Conservation (phyloP, 257 asterid genomes). For the Solanum piurae region DNA sequence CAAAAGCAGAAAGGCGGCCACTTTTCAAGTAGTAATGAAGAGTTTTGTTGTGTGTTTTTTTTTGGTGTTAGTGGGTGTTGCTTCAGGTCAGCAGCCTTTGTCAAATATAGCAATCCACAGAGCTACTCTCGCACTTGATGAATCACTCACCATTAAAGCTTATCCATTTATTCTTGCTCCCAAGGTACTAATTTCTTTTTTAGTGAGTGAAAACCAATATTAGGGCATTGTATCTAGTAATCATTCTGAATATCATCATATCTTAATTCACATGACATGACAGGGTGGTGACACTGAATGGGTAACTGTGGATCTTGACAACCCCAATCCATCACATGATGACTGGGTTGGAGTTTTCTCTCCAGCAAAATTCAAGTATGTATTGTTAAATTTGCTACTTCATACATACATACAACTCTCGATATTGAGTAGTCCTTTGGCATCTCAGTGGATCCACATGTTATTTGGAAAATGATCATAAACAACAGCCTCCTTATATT, state of each 20-base stretch:
- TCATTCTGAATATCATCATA: no score
- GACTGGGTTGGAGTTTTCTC: slow-evolving; percentile 96
- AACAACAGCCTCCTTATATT: slow-evolving; percentile 52
- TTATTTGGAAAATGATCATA: slow-evolving; percentile 25
- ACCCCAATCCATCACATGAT: slow-evolving; percentile 48
- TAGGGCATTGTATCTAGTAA: not conserved
- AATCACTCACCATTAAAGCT: slow-evolving; percentile 52
- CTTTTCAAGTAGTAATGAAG: not conserved
- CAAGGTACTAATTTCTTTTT: slow-evolving; percentile 13
- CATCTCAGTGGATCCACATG: slow-evolving; percentile 61
- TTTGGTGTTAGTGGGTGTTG: slow-evolving; percentile 3
- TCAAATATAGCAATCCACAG: slow-evolving; percentile 64
- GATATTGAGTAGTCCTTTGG: not conserved
- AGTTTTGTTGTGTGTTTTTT: not conserved
- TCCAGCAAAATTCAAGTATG: slow-evolving; percentile 84
- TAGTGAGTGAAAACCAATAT: no score
- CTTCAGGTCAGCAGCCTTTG: slow-evolving; percentile 57
- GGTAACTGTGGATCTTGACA: slow-evolving; percentile 43
- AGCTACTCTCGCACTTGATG: slow-evolving; percentile 30
- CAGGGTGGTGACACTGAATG: slow-evolving; percentile 66
- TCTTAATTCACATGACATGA: not conserved
- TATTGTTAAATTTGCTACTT: not conserved
- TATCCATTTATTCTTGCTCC: slow-evolving; percentile 56
- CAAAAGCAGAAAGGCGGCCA: not conserved
- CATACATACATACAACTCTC: not conserved